A percentile compares a stretch with the other conserved stretches of the same genome.
phyloP scores from a whole-genome alignment of 116 monocot genomes.

The Trichopus zeylanicus region DNA sequence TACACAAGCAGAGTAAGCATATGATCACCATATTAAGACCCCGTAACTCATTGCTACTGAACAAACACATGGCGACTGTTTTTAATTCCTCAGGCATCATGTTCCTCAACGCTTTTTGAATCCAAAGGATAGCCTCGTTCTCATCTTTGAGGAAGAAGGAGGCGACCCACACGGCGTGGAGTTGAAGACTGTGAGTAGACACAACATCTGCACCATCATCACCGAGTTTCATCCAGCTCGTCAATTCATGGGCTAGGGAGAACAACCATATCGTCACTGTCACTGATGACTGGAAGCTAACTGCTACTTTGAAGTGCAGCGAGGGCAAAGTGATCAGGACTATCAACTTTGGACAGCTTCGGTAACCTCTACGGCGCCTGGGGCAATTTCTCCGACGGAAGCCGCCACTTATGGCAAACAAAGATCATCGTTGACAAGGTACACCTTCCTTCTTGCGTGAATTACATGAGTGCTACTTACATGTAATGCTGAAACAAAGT shows the following conservation, averaged over 20 bases:
- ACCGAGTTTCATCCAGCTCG: constrained; percentile 20
- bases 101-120: constrained; percentile 17
- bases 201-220: constrained; percentile 33
- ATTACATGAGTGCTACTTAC: too few relatives aligned
- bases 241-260: constrained; percentile 18
- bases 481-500: background rate
- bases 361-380: constrained; percentile 29
- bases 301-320: constrained; percentile 8
- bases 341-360: constrained; percentile 26
- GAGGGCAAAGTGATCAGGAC: constrained; percentile 16
- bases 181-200: constrained; percentile 19
- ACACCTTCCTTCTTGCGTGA: background rate
- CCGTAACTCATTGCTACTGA: too few relatives aligned
- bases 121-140: constrained; percentile 16
- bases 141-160: constrained; percentile 25
- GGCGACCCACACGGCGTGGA: constrained; percentile 23
- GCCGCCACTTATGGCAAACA: constrained; percentile 15
- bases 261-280: constrained; percentile 11
- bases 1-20: constrained; percentile 56
- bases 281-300: constrained; percentile 10
- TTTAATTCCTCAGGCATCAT: constrained; percentile 18
- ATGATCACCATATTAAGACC: background rate
- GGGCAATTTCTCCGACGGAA: constrained; percentile 24
- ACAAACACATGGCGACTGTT: too few relatives aligned
- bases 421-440: constrained; percentile 25